Evolutionary conservation across 108 stramenopile species (phyloP).

Genomic region (Pseudonitzschia pungens): DNA sequence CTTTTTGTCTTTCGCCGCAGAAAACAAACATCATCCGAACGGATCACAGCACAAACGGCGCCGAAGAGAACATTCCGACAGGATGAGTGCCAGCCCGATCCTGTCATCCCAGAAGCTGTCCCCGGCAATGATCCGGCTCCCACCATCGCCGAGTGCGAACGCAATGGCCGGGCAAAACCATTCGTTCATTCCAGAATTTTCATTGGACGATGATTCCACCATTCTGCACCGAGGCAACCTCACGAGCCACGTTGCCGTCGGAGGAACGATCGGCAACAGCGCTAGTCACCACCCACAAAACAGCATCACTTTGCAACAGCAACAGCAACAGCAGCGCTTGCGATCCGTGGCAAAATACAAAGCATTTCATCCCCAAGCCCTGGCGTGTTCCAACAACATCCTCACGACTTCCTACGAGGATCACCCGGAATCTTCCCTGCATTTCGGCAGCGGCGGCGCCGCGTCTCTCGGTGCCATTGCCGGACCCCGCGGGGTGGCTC

Average conservation of each 20-base stretch:
- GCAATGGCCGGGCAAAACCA: slow-evolving; percentile 15
- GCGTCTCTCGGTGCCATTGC: slow-evolving; percentile 46
- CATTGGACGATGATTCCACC: slow-evolving; percentile 17
- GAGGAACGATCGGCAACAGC: not conserved
- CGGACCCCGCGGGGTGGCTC: slow-evolving; percentile 45
- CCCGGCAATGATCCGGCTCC: slow-evolving; percentile 11
- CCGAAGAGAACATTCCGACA: not conserved
- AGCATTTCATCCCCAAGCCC: slow-evolving; percentile 41
- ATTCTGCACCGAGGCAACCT: slow-evolving; percentile 11
- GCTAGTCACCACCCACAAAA: not conserved
- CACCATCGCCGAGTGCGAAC: slow-evolving; percentile 11
- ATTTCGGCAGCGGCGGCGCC: not conserved
- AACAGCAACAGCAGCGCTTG: slow-evolving; percentile 23
- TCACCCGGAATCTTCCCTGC: not conserved
- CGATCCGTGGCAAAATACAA: slow-evolving; percentile 43
- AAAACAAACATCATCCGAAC: not conserved
- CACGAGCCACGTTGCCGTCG: slow-evolving; percentile 3
- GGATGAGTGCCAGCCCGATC: slow-evolving; percentile 4
- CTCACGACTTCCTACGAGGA: slow-evolving; percentile 19
- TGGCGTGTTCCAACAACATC: slow-evolving; percentile 41
- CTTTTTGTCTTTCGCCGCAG: not conserved
- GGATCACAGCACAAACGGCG: not conserved
- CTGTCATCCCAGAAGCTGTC: not conserved
- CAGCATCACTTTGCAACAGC: not conserved
- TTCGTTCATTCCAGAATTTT: slow-evolving; percentile 30